Conservation (phyloP, 1,284 basidiomycete genomes). For the Ceratobasidium papillatum region DNA sequence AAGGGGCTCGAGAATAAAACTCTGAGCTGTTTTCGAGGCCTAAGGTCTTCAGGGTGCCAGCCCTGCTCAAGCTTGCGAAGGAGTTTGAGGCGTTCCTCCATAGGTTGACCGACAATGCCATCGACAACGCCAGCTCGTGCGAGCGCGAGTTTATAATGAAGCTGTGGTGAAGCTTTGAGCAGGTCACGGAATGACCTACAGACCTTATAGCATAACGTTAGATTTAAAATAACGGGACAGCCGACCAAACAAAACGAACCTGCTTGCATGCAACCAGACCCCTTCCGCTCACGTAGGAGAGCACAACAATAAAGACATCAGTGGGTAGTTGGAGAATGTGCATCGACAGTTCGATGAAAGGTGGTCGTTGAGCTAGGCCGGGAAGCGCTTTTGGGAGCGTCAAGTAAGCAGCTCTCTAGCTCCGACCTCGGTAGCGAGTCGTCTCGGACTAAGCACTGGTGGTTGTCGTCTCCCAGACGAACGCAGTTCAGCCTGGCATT, state of each 20-base stretch:
- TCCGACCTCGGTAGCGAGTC: neutral
- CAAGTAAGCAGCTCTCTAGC: neutral
- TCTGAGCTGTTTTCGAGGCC: slow-evolving; percentile 23
- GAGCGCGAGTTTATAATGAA: slow-evolving; percentile 4
- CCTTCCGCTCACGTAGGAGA: slow-evolving; percentile 3
- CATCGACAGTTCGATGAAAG: neutral
- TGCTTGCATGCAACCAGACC: slow-evolving; percentile 11
- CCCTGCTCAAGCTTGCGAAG: neutral
- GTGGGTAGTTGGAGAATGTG: slow-evolving; percentile 22
- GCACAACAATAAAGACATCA: slow-evolving; percentile 15
- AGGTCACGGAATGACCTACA: slow-evolving; percentile 6
- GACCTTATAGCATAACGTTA: neutral
- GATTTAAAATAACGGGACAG: neutral
- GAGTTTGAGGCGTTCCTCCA: slow-evolving; percentile 5
- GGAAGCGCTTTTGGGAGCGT: neutral
- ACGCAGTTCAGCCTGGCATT: neutral
- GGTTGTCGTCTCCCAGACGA: neutral
- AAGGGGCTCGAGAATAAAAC: slow-evolving; percentile 2
- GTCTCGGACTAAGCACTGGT: neutral
- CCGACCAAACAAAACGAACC: neutral
- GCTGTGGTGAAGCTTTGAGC: slow-evolving; percentile 16
- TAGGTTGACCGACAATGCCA: neutral
- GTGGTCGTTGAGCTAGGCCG: neutral
- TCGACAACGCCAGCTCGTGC: slow-evolving; percentile 25
- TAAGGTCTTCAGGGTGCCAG: slow-evolving; percentile 5